These are phyloP conservation scores for Cardamine chenopodiifolia DNA, from an alignment of 345 rosid species.

Conservation along the genomic window DNA sequence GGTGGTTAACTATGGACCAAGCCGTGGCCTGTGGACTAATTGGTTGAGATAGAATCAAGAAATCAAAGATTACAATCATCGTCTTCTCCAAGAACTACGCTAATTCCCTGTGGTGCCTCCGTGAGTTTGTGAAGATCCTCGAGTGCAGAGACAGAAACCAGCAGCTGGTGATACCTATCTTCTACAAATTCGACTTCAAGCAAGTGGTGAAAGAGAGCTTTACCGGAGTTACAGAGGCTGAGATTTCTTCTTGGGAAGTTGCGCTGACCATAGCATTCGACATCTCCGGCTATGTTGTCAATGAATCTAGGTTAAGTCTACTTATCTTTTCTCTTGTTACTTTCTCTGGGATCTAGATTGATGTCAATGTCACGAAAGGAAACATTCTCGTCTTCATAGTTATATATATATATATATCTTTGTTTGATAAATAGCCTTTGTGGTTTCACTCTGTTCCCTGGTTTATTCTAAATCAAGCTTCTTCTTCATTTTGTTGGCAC, in stretches of 20 bases:
- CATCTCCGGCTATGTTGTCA: slow-evolving; percentile 32
- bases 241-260: slow-evolving; percentile 21
- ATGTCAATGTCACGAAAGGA: no score
- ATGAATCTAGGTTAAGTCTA: slow-evolving; percentile 11
- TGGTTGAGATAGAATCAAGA: slow-evolving; percentile 30
- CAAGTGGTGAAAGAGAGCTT: background rate
- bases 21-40: background rate
- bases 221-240: slow-evolving; percentile 16
- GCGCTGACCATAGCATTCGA: slow-evolving; percentile 34
- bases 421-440: no score
- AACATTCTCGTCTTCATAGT: no score
- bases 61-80: slow-evolving; percentile 32
- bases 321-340: no score
- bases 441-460: background rate
- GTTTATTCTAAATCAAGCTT: background rate
- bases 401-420: no score
- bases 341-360: no score
- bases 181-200: slow-evolving; percentile 32
- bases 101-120: slow-evolving; percentile 38
- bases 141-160: slow-evolving; percentile 16
- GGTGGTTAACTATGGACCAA: background rate
- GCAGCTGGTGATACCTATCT: slow-evolving; percentile 41
- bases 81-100: slow-evolving; percentile 38
- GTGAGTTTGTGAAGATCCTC: slow-evolving; percentile 42
- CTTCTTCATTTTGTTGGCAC: slow-evolving; percentile 25